phyloP scores from a whole-genome alignment of 169 alveolate genomes.

The Plasmodium coatneyi region DNA sequence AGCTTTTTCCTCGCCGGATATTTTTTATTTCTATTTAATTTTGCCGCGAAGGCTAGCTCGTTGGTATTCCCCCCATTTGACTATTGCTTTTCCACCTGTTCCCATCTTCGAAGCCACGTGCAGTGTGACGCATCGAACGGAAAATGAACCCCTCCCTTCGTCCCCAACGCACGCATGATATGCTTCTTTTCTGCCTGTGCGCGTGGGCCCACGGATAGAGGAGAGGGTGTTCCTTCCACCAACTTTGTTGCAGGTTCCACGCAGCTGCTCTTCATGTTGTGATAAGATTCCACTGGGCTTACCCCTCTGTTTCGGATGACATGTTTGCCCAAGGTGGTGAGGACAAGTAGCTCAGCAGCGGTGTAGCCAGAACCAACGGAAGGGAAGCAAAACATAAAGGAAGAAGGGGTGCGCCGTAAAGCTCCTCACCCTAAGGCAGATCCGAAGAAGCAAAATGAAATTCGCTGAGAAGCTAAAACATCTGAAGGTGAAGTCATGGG shows the following conservation, averaged over 20 bases:
- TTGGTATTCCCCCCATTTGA: neutral
- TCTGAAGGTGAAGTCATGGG: slow-evolving; percentile 77
- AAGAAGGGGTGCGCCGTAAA: neutral
- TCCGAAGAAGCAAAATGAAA: slow-evolving; percentile 45
- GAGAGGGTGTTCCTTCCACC: too few species aligned
- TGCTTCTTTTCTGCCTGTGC: neutral
- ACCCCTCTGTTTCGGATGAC: neutral
- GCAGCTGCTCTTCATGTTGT: neutral
- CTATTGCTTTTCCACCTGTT: neutral
- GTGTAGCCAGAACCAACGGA: neutral
- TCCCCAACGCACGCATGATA: neutral
- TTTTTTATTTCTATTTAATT: too few species aligned
- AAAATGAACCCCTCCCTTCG: neutral
- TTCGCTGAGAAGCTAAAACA: slow-evolving; percentile 76
- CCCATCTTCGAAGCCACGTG: neutral
- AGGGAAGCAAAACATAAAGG: neutral
- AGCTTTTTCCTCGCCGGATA: neutral
- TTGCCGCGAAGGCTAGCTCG: neutral
- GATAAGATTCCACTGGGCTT: neutral
- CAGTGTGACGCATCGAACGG: neutral
- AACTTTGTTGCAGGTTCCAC: neutral
- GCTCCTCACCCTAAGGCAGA: neutral
- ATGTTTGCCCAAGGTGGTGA: neutral
- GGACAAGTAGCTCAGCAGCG: neutral
- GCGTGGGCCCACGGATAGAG: too few species aligned